Base-by-base conservation (phyloP, 1,284 basidiomycete species). In the Ustilago esculenta region DNA sequence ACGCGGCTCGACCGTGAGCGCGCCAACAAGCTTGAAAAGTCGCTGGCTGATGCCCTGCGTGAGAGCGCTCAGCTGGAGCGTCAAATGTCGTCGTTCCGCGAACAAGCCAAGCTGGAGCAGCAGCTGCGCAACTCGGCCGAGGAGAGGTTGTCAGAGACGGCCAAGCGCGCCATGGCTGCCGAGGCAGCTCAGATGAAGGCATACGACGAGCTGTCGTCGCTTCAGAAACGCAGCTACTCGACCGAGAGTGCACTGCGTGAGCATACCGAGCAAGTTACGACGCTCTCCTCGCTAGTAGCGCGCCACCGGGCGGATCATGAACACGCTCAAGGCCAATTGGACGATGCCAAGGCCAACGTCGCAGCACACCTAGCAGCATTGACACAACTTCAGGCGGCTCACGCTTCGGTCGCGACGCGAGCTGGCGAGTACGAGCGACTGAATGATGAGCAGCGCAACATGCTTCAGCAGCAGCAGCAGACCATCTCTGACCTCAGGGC, bases 341-440 rank as follows among this genome's bases (percentile, higher is more conserved):
- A 92, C 27, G 71, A 90, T 90, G 61, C 71, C 37, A 66, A 58
- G 45, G 48, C 61, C 30, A 68, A 63, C 24, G 85, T 92, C 25
- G 92, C 93, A 46, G 89, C 92, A 73, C 93, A 97, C 81, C 84
- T 95, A 24, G 87, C 88, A 21, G 88, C 93, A 1, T 85, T 98
- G 50, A 91, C 93, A 46, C 92, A 96, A 83, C 88, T 92, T 5
- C 90, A 91, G 48, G 84, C 85, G 12, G 92, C 92, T 1, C 84
- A 98, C 46, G 85, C 87, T 37, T 87, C 91, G 0, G 88, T 92
- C 9, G 88, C 90, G 4, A 84, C 86, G 4, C 89, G 93, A n/a
- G 87, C 90, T 1, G 86, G 88, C 17, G 94, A 98, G 82, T 86
- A 94, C 34, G 91, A 96, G 76, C 80, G 85, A 8, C 86, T 91